Conservation (phyloP, 2,329 filamentous ascomycete species). For the Cladosporium cucumerinum region DNA sequence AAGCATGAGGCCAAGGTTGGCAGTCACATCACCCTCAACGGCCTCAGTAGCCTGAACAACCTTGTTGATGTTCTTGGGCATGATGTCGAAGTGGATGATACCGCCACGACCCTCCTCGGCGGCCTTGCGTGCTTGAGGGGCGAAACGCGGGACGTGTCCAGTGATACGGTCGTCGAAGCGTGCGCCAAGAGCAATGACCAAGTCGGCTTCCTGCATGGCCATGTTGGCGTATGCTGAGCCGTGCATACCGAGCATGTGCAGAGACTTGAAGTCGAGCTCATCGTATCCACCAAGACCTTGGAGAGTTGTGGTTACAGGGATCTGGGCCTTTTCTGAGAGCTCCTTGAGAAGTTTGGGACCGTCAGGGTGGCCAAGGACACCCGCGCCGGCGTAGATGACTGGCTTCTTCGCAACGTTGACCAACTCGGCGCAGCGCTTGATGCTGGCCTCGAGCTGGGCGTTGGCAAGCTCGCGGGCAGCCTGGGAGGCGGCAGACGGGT, state of each 20-base stretch:
- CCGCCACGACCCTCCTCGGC: slow-evolving; percentile 82
- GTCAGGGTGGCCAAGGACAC: slow-evolving; percentile 74
- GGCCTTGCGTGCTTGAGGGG: slow-evolving; percentile 79
- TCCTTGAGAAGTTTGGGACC: slow-evolving; percentile 77
- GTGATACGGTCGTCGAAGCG: slow-evolving; percentile 98
- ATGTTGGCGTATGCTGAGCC: slow-evolving; percentile 96
- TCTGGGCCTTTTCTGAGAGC: slow-evolving; percentile 83
- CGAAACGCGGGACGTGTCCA: slow-evolving; percentile 76
- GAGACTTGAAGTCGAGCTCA: slow-evolving; percentile 86
- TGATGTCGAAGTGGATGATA: slow-evolving; percentile 95
- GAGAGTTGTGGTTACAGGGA: slow-evolving; percentile 93
- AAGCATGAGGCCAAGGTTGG: slow-evolving; percentile 72
- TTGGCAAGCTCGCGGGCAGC: slow-evolving; percentile 71
- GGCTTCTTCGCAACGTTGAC: slow-evolving; percentile 91
- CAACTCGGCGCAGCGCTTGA: slow-evolving; percentile 73
- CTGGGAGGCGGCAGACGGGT: slow-evolving; percentile 81
- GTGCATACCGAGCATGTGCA: slow-evolving; percentile 99
- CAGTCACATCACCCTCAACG: slow-evolving; percentile 84
- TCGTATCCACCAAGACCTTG: slow-evolving; percentile 91
- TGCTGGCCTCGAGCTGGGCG: slow-evolving; percentile 69
- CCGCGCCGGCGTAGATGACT: slow-evolving; percentile 90
- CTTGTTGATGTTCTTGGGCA: slow-evolving; percentile 99
- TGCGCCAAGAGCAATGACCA: slow-evolving; percentile 90
- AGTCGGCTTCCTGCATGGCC: slow-evolving; percentile 93
- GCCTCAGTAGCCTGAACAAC: slow-evolving; percentile 95